Base-by-base conservation (phyloP, 208 protist species). In the Blechomonas ayalai region DNA sequence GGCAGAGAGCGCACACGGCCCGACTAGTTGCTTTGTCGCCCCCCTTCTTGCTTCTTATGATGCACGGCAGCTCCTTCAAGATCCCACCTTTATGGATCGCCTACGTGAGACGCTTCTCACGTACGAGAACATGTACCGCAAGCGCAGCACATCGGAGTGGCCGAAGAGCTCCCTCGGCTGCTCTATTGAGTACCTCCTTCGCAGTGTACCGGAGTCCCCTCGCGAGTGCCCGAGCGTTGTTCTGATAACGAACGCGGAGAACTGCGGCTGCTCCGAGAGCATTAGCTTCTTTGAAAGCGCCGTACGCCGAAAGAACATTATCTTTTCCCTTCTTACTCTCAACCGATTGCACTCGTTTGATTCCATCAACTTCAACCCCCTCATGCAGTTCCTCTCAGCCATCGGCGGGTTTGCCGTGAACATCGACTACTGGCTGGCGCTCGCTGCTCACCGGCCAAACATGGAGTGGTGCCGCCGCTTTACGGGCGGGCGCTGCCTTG, bases 291-390 rank as follows among this genome's bases (percentile, higher is more conserved):
- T 85, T 7, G 77, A 94, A 49, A 76, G 67, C 40, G 55, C 58
- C 23, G 77, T 91, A 29, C 64, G 73, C 6, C 72, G 75, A 23
- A 94, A 94, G 57, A 91, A 85, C 52, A 67, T 91, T 36, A 91
- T 95, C 29, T 31, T 91, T 1, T 90, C 82, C 16, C 18, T 89
- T 6, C 63, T 95, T 1, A 52, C 74, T 0, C 57, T 89, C n/a
- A 83, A 84, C 44, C 68, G 74, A 10, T 52, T 71, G 8, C 47
- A 78, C 26, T 46, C 64, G 27, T 66, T 80, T 28, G 77, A 82
- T 43, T 72, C 65, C 25, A 64, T 70, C 12, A 62, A 76, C 45
- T 59, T 85, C 12, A 81, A 53, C 28, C 58, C 82, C 6, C 58
- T 95, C 16, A 53, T 66, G 15, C 82, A 76, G 32, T 84, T 95